phyloP scores from a whole-genome alignment of 2,329 filamentous ascomycete genomes.

The Epichloe hybrida region DNA sequence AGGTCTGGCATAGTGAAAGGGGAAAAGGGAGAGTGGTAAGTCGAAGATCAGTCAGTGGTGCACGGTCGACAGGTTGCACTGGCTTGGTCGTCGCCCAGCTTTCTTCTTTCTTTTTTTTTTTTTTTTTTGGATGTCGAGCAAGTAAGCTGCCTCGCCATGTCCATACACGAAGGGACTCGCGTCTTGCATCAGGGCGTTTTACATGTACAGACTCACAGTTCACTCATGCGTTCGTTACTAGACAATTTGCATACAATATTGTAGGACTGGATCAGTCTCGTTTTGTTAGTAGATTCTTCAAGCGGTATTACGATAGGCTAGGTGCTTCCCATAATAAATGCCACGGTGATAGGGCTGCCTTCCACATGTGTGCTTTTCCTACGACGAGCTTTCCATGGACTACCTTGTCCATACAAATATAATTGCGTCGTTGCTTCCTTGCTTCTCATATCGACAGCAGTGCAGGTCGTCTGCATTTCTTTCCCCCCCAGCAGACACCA shows the following conservation, averaged over 20 bases:
- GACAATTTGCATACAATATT: background rate
- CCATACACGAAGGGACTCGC: background rate
- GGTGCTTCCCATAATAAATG: no score
- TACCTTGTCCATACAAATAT: no score
- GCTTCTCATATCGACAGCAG: no score
- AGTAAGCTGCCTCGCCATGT: background rate
- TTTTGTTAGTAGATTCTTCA: background rate
- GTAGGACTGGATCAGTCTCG: background rate
- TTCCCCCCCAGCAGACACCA: no score
- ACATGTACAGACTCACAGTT: background rate
- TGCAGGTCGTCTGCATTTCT: no score
- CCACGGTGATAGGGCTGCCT: no score
- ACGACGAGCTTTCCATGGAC: no score
- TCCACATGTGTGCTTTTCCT: no score
- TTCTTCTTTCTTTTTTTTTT: background rate
- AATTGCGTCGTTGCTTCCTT: no score
- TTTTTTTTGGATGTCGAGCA: background rate
- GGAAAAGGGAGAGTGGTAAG: background rate
- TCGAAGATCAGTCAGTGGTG: background rate
- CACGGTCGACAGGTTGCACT: background rate
- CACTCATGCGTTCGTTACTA: background rate
- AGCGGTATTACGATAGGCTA: no score
- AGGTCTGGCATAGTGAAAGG: constrained; percentile 11
- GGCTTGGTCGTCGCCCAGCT: background rate
- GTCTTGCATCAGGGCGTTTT: background rate